Conservation (phyloP, 169 alveolate genomes). For the Cryptosporidium felis region DNA sequence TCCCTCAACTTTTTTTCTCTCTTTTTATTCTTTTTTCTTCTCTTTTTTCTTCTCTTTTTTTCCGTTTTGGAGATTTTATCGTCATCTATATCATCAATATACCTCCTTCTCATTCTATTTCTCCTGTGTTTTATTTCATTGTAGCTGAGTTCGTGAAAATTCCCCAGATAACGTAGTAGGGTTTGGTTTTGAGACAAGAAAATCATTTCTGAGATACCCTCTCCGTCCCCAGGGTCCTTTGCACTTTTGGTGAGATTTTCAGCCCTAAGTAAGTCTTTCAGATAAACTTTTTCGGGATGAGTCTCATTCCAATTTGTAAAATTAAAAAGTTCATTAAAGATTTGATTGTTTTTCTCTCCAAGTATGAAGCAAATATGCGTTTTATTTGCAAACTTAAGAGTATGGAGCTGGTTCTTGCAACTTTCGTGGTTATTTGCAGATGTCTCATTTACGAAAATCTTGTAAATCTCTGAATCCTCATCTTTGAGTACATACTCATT, state of each 20-base stretch:
- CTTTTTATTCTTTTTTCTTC: constrained; percentile 14
- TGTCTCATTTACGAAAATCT: constrained; percentile 14
- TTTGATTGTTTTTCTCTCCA: constrained; percentile 10
- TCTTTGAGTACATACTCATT: neutral
- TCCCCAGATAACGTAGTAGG: neutral
- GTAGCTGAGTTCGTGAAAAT: constrained; percentile 1
- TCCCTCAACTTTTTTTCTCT: constrained; percentile 2
- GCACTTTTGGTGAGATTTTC: neutral
- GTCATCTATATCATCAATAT: neutral
- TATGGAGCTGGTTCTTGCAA: neutral
- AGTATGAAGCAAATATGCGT: constrained; percentile 44
- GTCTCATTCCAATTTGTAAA: neutral
- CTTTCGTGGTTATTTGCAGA: neutral
- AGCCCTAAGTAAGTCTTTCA: neutral
- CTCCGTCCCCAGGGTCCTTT: neutral
- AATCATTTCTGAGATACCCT: neutral
- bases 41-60: constrained; percentile 22
- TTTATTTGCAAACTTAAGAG: constrained; percentile 21
- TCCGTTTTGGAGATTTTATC: neutral
- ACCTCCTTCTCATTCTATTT: constrained; percentile 17
- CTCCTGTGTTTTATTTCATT: constrained; percentile 45
- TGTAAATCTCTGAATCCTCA: neutral
- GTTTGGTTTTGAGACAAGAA: neutral
- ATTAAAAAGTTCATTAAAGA: neutral
- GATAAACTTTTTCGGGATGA: neutral